phyloP scores from a whole-genome alignment of 2,329 filamentous ascomycete species.

The Parafenestella ontariensis region DNA sequence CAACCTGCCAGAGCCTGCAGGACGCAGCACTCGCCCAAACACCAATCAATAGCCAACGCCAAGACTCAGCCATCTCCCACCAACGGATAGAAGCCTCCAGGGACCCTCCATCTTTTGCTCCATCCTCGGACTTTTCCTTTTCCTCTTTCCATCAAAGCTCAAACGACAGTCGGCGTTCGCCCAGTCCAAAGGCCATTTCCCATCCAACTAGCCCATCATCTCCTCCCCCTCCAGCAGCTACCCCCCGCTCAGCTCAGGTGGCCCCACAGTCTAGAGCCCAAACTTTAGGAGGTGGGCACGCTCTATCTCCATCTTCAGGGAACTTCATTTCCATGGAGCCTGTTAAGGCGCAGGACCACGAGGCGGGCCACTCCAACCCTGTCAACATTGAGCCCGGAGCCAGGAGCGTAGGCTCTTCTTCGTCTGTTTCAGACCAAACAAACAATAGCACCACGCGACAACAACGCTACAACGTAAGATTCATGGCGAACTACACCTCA shows the following conservation, averaged over 20 bases:
- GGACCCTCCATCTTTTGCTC: conserved; percentile 16
- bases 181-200: conserved; percentile 7
- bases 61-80: conserved; percentile 30
- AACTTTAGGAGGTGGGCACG: conserved; percentile 7
- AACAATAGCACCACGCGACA: conserved; percentile 22
- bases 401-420: conserved; percentile 13
- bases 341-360: conserved; percentile 20
- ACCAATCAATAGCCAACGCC: conserved; percentile 17
- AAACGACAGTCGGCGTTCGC: conserved; percentile 5
- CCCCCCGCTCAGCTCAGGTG: conserved; percentile 8
- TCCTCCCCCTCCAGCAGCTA: conserved; percentile 7
- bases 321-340: conserved; percentile 3
- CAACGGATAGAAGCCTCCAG: conserved; percentile 23
- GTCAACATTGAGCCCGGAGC: conserved; percentile 8
- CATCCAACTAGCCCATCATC: conserved; percentile 12
- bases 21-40: conserved; percentile 13
- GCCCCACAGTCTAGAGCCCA: conserved; percentile 7
- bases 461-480: conserved; percentile 37
- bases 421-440: conserved; percentile 12
- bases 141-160: conserved; percentile 21
- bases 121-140: conserved; percentile 16
- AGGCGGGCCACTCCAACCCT: conserved; percentile 5
- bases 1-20: background rate
- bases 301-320: conserved; percentile 8
- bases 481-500: conserved; percentile 27